Conservation (phyloP, 2,329 filamentous ascomycete species). For the Epichloe bromicola region DNA sequence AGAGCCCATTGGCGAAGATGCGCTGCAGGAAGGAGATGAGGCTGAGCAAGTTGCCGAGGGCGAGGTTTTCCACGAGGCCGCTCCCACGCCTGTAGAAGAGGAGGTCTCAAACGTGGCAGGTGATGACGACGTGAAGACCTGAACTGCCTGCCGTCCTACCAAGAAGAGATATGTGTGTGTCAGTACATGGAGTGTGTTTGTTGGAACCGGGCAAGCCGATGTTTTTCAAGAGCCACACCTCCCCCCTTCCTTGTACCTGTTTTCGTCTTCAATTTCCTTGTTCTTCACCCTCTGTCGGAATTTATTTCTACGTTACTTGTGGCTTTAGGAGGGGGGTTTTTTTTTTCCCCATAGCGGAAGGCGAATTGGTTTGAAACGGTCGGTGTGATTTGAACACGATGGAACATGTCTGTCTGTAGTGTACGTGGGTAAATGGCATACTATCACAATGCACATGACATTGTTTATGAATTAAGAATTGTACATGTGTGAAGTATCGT, state of each 20-base stretch:
- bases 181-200: too few relatives aligned
- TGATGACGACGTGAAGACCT: conserved; percentile 1
- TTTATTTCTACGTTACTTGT: background rate
- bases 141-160: background rate
- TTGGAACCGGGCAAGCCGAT: too few relatives aligned
- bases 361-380: background rate
- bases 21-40: conserved; percentile 12
- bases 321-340: background rate
- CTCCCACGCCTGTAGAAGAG: background rate
- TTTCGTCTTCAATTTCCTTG: background rate
- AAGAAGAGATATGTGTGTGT: too few relatives aligned
- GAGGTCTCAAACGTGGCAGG: background rate
- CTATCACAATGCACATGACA: background rate
- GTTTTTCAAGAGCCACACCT: too few relatives aligned
- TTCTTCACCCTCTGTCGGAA: background rate
- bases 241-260: background rate
- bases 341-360: conserved; percentile 18
- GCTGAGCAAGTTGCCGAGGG: conserved; percentile 8
- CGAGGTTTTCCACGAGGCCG: conserved; percentile 7
- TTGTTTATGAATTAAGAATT: background rate
- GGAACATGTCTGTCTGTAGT: background rate
- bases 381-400: conserved; percentile 4
- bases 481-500: too few relatives aligned
- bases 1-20: conserved; percentile 27
- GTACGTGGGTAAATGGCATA: background rate